Percentiles rank a stretch among this genome's conserved stretches.
Conservation (phyloP, 805 yeast species). For the Barnettozyma sp. region DNA sequence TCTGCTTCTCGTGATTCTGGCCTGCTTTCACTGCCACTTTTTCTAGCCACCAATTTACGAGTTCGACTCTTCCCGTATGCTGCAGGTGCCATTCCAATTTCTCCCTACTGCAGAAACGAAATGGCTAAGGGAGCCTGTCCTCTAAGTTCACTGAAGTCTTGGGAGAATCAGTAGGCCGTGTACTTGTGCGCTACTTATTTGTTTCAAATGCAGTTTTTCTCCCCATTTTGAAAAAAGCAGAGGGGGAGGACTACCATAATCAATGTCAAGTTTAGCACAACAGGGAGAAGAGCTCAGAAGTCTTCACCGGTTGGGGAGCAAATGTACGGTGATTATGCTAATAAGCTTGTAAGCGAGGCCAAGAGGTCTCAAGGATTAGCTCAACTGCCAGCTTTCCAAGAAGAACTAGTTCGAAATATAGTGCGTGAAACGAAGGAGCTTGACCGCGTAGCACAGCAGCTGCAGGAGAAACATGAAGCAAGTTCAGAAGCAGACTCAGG, state of each 20-base stretch:
- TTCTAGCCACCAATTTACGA: slow-evolving; percentile 1
- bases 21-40: too few species aligned
- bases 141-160: too few species aligned
- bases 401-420: slow-evolving; percentile 61
- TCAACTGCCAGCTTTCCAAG: slow-evolving; percentile 61
- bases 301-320: too few species aligned
- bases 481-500: slow-evolving; percentile 35
- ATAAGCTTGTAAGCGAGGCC: slow-evolving; percentile 79
- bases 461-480: slow-evolving; percentile 28
- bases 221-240: too few species aligned
- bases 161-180: too few species aligned
- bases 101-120: background rate
- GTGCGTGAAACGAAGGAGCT: slow-evolving; percentile 65
- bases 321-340: slow-evolving; percentile 89
- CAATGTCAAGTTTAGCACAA: background rate
- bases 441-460: slow-evolving; percentile 46
- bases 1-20: too few species aligned
- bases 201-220: too few species aligned
- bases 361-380: slow-evolving; percentile 66
- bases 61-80: slow-evolving; percentile 5
- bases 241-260: background rate
- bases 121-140: too few species aligned
- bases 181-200: too few species aligned
- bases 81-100: slow-evolving; percentile 4
- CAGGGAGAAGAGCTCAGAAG: background rate